Evolutionary conservation across 192 early-diverging fungal species (phyloP).

Genomic region (Cetraspora pellucida): DNA sequence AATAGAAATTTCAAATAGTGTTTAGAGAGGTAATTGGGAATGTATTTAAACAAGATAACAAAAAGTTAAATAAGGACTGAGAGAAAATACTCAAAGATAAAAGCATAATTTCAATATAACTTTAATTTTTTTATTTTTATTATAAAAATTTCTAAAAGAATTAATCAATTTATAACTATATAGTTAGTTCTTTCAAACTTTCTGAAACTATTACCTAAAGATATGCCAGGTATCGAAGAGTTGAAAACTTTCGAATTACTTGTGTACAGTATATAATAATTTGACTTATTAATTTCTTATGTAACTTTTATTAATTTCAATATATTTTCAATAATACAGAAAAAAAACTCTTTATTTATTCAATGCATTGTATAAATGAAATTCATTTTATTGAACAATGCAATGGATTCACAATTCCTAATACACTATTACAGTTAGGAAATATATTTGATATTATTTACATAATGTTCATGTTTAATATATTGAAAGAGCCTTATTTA

Average conservation of each 20-base stretch:
- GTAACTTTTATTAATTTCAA: slow-evolving; percentile 31
- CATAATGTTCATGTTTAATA: slow-evolving; percentile 26
- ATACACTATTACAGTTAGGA: slow-evolving; percentile 27
- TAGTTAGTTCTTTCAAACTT: slow-evolving; percentile 29
- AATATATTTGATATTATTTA: slow-evolving; percentile 29
- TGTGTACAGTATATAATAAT: slow-evolving; percentile 27
- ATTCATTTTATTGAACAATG: slow-evolving; percentile 31
- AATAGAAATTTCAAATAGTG: slow-evolving; percentile 27
- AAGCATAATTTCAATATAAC: too few species aligned
- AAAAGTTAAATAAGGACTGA: slow-evolving; percentile 23
- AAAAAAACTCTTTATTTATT: slow-evolving; percentile 30
- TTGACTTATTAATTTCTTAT: slow-evolving; percentile 23
- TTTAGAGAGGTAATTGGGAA: slow-evolving; percentile 33
- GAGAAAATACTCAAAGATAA: slow-evolving; percentile 35
- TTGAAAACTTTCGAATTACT: slow-evolving; percentile 32
- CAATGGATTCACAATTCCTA: slow-evolving; percentile 28
- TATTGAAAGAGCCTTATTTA: slow-evolving; percentile 15
- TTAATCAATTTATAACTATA: slow-evolving; percentile 30
- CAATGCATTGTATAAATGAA: slow-evolving; percentile 24
- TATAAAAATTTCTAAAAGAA: slow-evolving; percentile 31
- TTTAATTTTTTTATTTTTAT: slow-evolving; percentile 20
- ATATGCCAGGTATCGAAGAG: slow-evolving; percentile 22
- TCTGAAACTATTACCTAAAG: slow-evolving; percentile 23
- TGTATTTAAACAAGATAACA: slow-evolving; percentile 31
- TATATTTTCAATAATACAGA: slow-evolving; percentile 25